Conservation (phyloP, 2,329 filamentous ascomycete species). For the Botryotinia globosa region DNA sequence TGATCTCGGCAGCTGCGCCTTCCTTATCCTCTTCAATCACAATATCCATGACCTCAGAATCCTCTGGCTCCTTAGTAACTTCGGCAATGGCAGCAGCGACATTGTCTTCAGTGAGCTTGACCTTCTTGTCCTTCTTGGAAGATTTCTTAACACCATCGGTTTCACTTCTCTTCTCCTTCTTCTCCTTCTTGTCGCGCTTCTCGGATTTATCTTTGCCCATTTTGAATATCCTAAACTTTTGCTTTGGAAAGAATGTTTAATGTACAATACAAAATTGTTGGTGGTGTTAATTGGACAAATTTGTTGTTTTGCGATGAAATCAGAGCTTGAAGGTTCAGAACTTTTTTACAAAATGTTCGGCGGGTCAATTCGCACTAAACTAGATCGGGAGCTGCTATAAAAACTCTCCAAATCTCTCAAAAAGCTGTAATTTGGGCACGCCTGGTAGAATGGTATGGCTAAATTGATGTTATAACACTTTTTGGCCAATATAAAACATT, state of each 20-base stretch:
- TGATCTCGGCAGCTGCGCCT: slow-evolving; percentile 44
- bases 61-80: slow-evolving; percentile 56
- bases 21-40: slow-evolving; percentile 39
- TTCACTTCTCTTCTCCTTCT: slow-evolving; percentile 65
- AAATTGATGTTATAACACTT: neutral
- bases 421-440: neutral
- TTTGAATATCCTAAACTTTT: slow-evolving; percentile 23
- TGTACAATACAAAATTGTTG: slow-evolving; percentile 8
- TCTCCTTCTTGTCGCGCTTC: slow-evolving; percentile 50
- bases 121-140: slow-evolving; percentile 42
- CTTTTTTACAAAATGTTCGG: slow-evolving; percentile 23
- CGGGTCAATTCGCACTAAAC: slow-evolving; percentile 24
- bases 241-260: neutral
- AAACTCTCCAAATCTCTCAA: neutral
- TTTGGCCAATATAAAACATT: neutral
- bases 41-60: slow-evolving; percentile 43
- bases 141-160: slow-evolving; percentile 45
- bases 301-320: slow-evolving; percentile 19
- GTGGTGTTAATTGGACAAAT: slow-evolving; percentile 16
- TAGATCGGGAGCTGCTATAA: slow-evolving; percentile 20
- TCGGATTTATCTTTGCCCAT: slow-evolving; percentile 38
- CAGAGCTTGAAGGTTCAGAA: slow-evolving; percentile 18
- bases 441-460: neutral
- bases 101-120: slow-evolving; percentile 46
- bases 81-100: slow-evolving; percentile 62